These are phyloP conservation scores for Digitaria exilis DNA, from an alignment of 202 grass and related monocot genomes.

Conservation along the genomic window DNA sequence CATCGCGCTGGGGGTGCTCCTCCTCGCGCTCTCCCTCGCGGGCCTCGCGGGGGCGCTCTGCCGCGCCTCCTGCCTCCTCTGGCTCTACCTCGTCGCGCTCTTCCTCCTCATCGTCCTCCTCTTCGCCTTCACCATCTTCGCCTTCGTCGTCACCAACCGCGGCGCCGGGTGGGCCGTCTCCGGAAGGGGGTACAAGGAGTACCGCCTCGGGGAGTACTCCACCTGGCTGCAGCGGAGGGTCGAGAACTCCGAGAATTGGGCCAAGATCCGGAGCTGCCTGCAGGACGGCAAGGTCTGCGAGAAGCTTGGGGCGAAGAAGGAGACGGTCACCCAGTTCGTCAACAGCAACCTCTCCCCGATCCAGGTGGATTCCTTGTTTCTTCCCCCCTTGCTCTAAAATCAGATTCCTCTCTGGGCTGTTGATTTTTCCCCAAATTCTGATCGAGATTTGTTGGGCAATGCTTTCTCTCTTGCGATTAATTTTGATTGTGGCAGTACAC, in stretches of 20 bases:
- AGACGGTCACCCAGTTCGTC: slow-evolving; percentile 71
- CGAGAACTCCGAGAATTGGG: slow-evolving; percentile 65
- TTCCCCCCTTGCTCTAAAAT: background rate
- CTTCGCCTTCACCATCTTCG: slow-evolving; percentile 82
- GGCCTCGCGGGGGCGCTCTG: slow-evolving; percentile 78
- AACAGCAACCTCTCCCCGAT: slow-evolving; percentile 71
- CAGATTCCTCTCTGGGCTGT: background rate
- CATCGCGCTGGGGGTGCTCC: slow-evolving; percentile 70
- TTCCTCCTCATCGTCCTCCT: slow-evolving; percentile 84
- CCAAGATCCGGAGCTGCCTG: slow-evolving; percentile 84
- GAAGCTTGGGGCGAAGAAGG: slow-evolving; percentile 50
- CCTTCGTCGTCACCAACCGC: slow-evolving; percentile 89
- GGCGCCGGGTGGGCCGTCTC: slow-evolving; percentile 67
- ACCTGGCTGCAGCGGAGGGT: slow-evolving; percentile 85
- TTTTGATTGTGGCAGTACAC: background rate
- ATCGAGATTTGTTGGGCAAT: background rate
- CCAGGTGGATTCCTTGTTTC: slow-evolving; percentile 41
- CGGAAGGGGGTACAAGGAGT: slow-evolving; percentile 76
- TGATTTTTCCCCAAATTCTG: background rate
- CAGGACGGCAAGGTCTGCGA: slow-evolving; percentile 75
- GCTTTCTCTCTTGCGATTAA: background rate
- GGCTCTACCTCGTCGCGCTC: slow-evolving; percentile 91
- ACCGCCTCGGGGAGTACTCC: slow-evolving; percentile 85
- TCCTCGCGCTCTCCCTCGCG: slow-evolving; percentile 74
- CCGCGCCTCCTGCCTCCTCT: slow-evolving; percentile 78